Conservation (phyloP, 768 basidiomycete genomes). For the Boletus rubroflammeus region DNA sequence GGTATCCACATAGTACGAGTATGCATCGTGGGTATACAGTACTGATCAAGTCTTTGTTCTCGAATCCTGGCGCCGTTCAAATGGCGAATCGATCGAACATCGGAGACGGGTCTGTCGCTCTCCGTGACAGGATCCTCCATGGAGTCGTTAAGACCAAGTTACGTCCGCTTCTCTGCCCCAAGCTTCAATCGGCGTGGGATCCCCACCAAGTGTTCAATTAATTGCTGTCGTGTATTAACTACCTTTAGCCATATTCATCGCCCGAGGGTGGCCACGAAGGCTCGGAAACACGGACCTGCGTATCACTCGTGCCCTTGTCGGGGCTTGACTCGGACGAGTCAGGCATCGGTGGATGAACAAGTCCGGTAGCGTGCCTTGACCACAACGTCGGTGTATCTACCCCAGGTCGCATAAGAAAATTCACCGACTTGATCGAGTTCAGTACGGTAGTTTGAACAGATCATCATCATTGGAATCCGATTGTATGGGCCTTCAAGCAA, state of each 20-base stretch:
- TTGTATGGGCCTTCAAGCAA: too few relatives aligned
- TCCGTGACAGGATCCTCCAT: not conserved
- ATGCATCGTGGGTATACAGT: too few relatives aligned
- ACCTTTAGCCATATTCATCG: not conserved
- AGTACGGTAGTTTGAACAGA: not conserved
- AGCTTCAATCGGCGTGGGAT: not conserved
- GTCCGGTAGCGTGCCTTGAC: not conserved
- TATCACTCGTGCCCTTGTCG: not conserved
- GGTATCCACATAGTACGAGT: too few relatives aligned
- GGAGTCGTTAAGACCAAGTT: not conserved
- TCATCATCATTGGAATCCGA: too few relatives aligned
- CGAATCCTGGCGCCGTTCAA: not conserved
- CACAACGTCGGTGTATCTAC: not conserved
- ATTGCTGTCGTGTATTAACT: too few relatives aligned
- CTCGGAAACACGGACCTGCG: not conserved
- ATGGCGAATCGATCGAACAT: not conserved
- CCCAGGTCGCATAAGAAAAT: not conserved
- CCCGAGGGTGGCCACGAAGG: not conserved
- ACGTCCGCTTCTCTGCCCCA: not conserved
- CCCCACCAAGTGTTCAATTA: too few relatives aligned
- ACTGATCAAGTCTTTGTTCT: too few relatives aligned
- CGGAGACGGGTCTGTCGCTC: not conserved
- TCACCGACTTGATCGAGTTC: not conserved
- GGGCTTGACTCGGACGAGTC: not conserved
- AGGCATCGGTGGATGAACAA: not conserved